Evolutionary conservation across 2,329 filamentous ascomycete species (phyloP).

Genomic region (Xylariaceae sp.): DNA sequence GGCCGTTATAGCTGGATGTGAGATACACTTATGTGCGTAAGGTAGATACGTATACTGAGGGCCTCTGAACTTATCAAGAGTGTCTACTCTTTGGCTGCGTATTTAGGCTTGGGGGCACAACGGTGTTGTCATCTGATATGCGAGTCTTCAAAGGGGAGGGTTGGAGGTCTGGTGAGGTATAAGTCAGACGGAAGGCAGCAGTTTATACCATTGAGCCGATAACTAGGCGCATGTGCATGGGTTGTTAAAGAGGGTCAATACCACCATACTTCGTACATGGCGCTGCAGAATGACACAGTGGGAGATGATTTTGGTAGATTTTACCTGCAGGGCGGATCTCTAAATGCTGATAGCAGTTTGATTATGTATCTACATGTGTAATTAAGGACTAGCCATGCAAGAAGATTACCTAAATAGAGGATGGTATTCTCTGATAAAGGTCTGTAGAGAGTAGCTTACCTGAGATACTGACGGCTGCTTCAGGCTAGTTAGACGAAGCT

Average conservation of each 20-base stretch:
- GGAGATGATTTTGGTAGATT: too few species aligned
- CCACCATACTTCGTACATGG: not conserved
- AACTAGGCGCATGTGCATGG: too few species aligned
- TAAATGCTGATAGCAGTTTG: too few species aligned
- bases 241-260: not conserved
- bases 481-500: slow-evolving; percentile 27
- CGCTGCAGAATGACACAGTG: too few species aligned
- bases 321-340: too few species aligned
- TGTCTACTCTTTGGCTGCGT: not conserved
- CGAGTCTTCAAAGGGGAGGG: slow-evolving; percentile 6
- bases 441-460: not conserved
- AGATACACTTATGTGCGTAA: too few species aligned
- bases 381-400: too few species aligned
- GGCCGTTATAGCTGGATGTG: too few species aligned
- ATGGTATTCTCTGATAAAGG: not conserved
- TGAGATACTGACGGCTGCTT: slow-evolving; percentile 11
- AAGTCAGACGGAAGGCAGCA: slow-evolving; percentile 10
- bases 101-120: not conserved
- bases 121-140: slow-evolving; percentile 19
- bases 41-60: not conserved
- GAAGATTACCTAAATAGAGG: too few species aligned
- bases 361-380: too few species aligned
- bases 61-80: not conserved
- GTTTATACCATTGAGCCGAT: not conserved
- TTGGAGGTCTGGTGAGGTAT: slow-evolving; percentile 1